Evolutionary conservation across 345 rosid species (phyloP), one percentile per base, ranked within the genome.

Genomic region (Euphorbia pulcherrima): DNA sequence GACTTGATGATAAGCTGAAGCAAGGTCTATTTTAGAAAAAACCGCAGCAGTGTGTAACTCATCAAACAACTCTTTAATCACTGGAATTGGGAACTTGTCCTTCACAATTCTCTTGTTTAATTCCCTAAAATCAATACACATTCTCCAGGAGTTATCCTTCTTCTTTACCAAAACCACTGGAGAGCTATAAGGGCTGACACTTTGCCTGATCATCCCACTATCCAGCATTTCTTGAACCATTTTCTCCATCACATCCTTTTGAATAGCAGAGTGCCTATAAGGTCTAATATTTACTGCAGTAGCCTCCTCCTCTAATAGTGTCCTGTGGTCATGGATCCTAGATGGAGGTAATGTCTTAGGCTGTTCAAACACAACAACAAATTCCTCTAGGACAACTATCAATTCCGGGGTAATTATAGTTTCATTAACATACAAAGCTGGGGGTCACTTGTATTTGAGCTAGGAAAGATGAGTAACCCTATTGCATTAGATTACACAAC

Each of bases 141-240:
- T 62, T 13, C 65, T 7, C 65, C 65, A 62, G 6, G 48, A 6
- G 24, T 24, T 24, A 39, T 63, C 53, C 16, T 63, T 63, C 35
- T 63, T 63, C 20, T 63, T 63, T 1, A 63, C 53, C 30, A 63
- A 21, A 5, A 63, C 51, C 11, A 63, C 33, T 20, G 67, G 57
- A 2, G 56, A 30, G 5, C 24, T 5, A 8, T 12, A 60, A 3
- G 64, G 64, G 18, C 64, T 60, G 1, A 18, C 14, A 20, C 64
- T 35, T 2, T 2, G 24, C 10, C n/a, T 9, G 1, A 60, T 60
- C 2, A 33, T 21, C 18, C 64, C 64, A 12, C n/a, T n/a, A n/a
- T n/a, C n/a, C n/a, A n/a, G n/a, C n/a, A n/a, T n/a, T n/a, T n/a
- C n/a, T n/a, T n/a, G n/a, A n/a, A n/a, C n/a, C n/a, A n/a, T n/a